These are phyloP conservation scores for Kwoniella shandongensis DNA, from an alignment of 768 basidiomycete species.

Conservation along the genomic window DNA sequence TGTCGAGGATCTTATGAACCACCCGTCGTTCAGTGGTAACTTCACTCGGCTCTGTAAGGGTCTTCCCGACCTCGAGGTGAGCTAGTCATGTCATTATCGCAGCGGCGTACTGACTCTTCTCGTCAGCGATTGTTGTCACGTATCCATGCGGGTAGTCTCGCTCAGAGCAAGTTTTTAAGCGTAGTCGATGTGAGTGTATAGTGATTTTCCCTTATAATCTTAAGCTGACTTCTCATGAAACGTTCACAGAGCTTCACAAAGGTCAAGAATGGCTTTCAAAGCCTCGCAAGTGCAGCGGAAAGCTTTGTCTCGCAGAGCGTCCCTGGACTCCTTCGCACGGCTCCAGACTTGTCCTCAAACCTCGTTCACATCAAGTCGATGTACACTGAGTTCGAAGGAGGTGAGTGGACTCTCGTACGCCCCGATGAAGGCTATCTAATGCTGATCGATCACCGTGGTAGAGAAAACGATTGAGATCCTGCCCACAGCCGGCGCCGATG, in stretches of 20 bases:
- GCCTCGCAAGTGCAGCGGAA: slow-evolving; percentile 66
- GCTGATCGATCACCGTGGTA: background rate
- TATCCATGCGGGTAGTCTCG: slow-evolving; percentile 88
- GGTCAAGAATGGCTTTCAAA: slow-evolving; percentile 66
- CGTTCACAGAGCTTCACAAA: slow-evolving; percentile 67
- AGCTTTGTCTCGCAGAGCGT: slow-evolving; percentile 76
- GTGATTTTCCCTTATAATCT: no score
- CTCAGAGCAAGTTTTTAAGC: slow-evolving; percentile 80
- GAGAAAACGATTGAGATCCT: slow-evolving; percentile 60
- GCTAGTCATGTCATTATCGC: background rate
- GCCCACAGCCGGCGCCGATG: slow-evolving; percentile 81
- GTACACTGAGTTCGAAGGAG: slow-evolving; percentile 58
- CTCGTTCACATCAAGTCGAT: slow-evolving; percentile 71
- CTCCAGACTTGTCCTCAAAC: slow-evolving; percentile 73
- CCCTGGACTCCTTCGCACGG: slow-evolving; percentile 69
- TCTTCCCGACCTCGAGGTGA: slow-evolving; percentile 65
- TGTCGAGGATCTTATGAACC: slow-evolving; percentile 81
- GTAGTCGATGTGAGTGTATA: slow-evolving; percentile 70
- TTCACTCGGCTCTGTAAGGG: slow-evolving; percentile 77
- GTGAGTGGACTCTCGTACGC: slow-evolving; percentile 28
- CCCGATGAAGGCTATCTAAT: background rate
- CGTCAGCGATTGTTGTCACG: slow-evolving; percentile 89
- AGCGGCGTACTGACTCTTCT: slow-evolving; percentile 18
- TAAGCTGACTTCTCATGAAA: no score
- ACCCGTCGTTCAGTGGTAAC: slow-evolving; percentile 71